Base-by-base conservation (phyloP, 2,329 filamentous ascomycete genomes). In the Venturia asperata region DNA sequence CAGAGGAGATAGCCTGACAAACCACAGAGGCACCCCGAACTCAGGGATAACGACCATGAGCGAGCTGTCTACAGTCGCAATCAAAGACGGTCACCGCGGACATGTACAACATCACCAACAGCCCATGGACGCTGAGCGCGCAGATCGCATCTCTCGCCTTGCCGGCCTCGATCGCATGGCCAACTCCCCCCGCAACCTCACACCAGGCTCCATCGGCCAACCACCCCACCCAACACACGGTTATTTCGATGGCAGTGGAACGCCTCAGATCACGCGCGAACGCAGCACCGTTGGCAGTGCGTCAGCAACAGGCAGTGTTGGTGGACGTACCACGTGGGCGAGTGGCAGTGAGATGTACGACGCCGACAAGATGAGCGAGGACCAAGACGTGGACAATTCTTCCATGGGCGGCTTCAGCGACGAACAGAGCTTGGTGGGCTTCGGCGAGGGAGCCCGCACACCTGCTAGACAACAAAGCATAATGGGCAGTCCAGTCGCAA, bases 51-150 rank as follows among this genome's bases (percentile, higher is more conserved):
- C 92, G 15, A 95, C 92, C 63, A 87, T 97, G 72, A 96, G 91
- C 34, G 88, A 92, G 49, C 84, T 97, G 61, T 96, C 91, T 19
- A 97, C 93, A 21, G 94, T 91, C 15, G 93, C 93, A 63, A 96
- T 96, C 82, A 96, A 97, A 77, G 93, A 97, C 74, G 93, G 93
- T 70, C 91, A 97, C 73, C 90, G 91, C 67, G 93, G 93, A 68
- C 86, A 92, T 73, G 82, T 88, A 37, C 85, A 86, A 37, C 83
- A 87, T 66, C 82, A 84, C 66, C 76, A 87, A 24, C 88, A 85
- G 69, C 93, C 88, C 71, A 86, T 94, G 67, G 92, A 96, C 72
- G 92, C 92, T 68, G 92, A 96, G 76, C 91, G 92, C 70, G 92
- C 91, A 68, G 92, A 97, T 77, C 92, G 93, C 72, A 97, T 97